Evolutionary conservation across 78 protist species (phyloP).

Genomic region (Emiliania huxleyi): DNA sequence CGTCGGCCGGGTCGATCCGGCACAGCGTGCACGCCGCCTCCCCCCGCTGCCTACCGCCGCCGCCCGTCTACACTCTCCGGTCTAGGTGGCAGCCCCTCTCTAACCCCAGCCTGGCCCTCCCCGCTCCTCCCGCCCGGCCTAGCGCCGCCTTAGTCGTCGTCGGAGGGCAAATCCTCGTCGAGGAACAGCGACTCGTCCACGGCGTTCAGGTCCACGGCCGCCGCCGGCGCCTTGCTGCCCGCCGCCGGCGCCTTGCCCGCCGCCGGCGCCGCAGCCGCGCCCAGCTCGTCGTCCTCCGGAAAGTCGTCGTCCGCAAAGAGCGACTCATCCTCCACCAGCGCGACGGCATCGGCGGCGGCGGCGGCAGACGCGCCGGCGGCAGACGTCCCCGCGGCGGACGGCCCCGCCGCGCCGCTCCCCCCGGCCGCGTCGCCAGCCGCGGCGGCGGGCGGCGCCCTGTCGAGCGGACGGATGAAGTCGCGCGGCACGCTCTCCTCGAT

Average conservation of each 20-base stretch:
- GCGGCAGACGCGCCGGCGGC: background rate
- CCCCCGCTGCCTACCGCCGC: too few relatives aligned
- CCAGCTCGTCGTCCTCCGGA: background rate
- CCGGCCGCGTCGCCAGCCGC: too few relatives aligned
- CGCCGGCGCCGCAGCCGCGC: background rate
- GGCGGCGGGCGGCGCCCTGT: background rate
- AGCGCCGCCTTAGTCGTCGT: background rate
- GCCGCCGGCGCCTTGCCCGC: background rate
- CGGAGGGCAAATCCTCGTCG: background rate
- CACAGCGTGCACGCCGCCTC: too few relatives aligned
- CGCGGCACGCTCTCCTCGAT: background rate
- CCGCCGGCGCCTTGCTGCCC: background rate
- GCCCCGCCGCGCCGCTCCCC: too few relatives aligned
- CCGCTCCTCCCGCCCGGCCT: background rate
- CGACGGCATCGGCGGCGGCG: background rate
- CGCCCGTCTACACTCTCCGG: too few relatives aligned
- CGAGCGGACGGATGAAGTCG: background rate
- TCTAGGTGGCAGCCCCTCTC: too few relatives aligned
- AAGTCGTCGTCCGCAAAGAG: background rate
- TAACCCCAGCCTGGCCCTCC: too few relatives aligned
- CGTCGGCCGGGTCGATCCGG: too few relatives aligned
- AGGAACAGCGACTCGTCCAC: background rate
- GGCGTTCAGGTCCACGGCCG: background rate
- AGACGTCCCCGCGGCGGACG: background rate
- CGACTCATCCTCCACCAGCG: background rate